A percentile compares a stretch with the other conserved stretches of the same genome.
phyloP scores from a whole-genome alignment of 192 early-diverging fungal genomes.

The Backusella tuberculispora region DNA sequence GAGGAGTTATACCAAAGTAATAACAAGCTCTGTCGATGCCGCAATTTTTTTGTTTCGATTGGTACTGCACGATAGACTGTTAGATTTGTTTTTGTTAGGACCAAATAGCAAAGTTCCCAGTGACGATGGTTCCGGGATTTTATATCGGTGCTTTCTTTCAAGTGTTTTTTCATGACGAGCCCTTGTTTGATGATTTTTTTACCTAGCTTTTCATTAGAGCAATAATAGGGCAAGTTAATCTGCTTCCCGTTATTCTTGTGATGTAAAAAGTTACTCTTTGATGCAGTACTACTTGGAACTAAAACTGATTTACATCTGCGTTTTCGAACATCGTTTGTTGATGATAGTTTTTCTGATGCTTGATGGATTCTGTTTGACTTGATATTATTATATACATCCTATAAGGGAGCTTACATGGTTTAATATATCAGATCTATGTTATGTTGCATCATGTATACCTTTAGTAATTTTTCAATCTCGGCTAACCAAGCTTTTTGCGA shows the following conservation, averaged over 20 bases:
- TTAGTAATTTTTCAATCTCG: slow-evolving; percentile 19
- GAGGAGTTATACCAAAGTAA: background rate
- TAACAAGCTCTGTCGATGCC: background rate
- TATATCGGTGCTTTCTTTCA: background rate
- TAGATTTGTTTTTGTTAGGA: background rate
- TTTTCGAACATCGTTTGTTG: background rate
- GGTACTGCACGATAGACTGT: slow-evolving; percentile 1
- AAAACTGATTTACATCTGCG: slow-evolving; percentile 5
- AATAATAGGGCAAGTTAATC: background rate
- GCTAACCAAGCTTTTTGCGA: background rate
- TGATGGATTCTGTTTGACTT: slow-evolving; percentile 12
- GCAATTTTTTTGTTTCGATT: background rate
- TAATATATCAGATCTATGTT: background rate
- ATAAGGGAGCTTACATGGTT: background rate
- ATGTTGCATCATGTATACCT: background rate
- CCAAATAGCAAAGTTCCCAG: slow-evolving; percentile 12
- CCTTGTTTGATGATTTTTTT: background rate
- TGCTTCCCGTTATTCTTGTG: background rate
- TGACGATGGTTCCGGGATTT: background rate
- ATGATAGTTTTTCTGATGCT: background rate
- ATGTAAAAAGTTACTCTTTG: background rate
- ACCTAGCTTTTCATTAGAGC: background rate
- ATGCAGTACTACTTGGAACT: background rate
- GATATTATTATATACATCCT: slow-evolving; percentile 6
- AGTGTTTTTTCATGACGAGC: background rate